Evolutionary conservation across 768 basidiomycete genomes (phyloP), one percentile per base, ranked within the genome.

Genomic region (Dacryopinax primogenitus): DNA sequence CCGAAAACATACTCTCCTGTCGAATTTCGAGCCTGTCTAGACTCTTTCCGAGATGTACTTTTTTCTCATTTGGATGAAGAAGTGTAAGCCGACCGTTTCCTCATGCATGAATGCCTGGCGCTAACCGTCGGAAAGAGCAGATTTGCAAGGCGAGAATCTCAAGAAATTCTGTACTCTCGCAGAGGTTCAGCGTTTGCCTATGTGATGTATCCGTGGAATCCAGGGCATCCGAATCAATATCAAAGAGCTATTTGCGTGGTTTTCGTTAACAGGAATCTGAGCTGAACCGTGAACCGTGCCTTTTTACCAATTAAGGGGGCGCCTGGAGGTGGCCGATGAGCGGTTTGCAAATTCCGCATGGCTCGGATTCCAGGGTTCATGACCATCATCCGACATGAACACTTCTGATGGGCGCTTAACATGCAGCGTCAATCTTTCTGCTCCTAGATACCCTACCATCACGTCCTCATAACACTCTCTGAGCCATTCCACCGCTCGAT

Each of bases 31-130:
- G 66, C 33, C 23, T 64, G 63, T 34, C 51, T 66, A 41, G 66
- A 66, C 30, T 66, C 66, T 30, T 66, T 66, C 47, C 32, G 66
- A 32, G 63, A 63, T 37, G 63, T 66, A 47, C 66, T 66, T 1
- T 66, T 66, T 51, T 47, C 37, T 16, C 66, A 66, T 47, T 30
- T 66, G 41, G 63, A 66, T 32, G 45, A 66, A 44, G 66, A 66
- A 64, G 63, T 66, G 66, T 66, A 32, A 64, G 66, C 61, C 6
- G 11, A 35, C 41, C 7, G 3, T 15, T 6, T 18, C n/a, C n/a
- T n/a, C 23, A 23, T 44, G 41, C 41, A 6, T 6, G 41, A 18
- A 4, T 18, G 3, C 18, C 4, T n/a, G 18, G 41, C 18, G 41
- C 41, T 44, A 23, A 44, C 41, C 6, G 3, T 6, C 18, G 16